Evolutionary conservation across 192 early-diverging fungal genomes (phyloP).

Genomic region (Gonapodya prolifera): DNA sequence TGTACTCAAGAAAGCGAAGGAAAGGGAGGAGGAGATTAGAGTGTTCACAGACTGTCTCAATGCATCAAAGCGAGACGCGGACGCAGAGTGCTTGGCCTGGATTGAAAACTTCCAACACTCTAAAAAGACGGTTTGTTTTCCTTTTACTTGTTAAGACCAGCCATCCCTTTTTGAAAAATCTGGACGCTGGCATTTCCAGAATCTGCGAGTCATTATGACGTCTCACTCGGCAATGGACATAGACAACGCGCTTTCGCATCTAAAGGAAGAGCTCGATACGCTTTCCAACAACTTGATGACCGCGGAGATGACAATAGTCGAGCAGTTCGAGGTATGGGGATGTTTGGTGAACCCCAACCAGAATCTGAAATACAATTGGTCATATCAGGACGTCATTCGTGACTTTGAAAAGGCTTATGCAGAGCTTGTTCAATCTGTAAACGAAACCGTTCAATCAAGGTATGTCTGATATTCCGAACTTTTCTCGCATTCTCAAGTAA

Average conservation of each 20-base stretch:
- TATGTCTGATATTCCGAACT: neutral
- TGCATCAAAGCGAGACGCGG: conserved; percentile 25
- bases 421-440: conserved; percentile 31
- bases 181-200: conserved; percentile 11
- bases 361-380: conserved; percentile 6
- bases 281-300: conserved; percentile 35
- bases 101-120: conserved; percentile 31
- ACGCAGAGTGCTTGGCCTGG: conserved; percentile 26
- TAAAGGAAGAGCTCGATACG: conserved; percentile 20
- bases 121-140: conserved; percentile 34
- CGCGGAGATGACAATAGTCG: conserved; percentile 43
- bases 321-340: conserved; percentile 43
- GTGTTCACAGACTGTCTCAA: conserved; percentile 21
- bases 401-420: conserved; percentile 50
- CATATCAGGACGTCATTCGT: conserved; percentile 31
- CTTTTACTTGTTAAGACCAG: neutral
- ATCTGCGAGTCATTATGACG: conserved; percentile 26
- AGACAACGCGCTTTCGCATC: conserved; percentile 25
- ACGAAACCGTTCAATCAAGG: conserved; percentile 28
- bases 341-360: neutral
- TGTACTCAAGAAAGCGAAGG: conserved; percentile 27
- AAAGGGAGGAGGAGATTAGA: conserved; percentile 30
- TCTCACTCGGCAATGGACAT: conserved; percentile 30
- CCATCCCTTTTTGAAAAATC: neutral
- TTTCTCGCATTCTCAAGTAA: no score